Percentiles rank a stretch among this genome's conserved stretches.
These are phyloP conservation scores for Metschnikowia hibisci DNA, from an alignment of 805 yeast genomes.

Conservation along the genomic window DNA sequence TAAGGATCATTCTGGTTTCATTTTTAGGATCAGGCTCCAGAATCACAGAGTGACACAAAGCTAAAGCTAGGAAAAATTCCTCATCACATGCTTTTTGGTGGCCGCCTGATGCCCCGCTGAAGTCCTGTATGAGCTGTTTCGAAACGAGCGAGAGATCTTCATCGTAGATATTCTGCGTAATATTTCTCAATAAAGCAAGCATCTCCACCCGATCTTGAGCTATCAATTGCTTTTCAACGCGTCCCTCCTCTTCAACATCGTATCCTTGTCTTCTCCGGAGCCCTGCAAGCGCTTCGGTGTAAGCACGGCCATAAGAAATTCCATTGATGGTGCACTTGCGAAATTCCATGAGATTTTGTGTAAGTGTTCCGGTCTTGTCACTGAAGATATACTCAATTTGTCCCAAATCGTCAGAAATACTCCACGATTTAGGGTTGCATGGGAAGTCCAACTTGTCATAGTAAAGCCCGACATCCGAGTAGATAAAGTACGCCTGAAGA, in stretches of 20 bases:
- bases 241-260: conserved; percentile 49
- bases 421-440: conserved; percentile 79
- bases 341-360: conserved; percentile 82
- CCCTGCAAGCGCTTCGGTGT: conserved; percentile 76
- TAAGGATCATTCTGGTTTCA: conserved; percentile 52
- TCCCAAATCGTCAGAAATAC: conserved; percentile 78
- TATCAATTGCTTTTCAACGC: conserved; percentile 49
- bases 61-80: conserved; percentile 72
- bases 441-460: conserved; percentile 67
- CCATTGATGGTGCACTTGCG: conserved; percentile 71
- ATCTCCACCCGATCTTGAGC: conserved; percentile 56
- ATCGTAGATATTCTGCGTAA: conserved; percentile 31
- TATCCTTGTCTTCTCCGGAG: conserved; percentile 61
- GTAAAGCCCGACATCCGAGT: conserved; percentile 66
- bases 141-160: conserved; percentile 71
- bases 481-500: conserved; percentile 70
- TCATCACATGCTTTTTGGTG: conserved; percentile 57
- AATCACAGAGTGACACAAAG: conserved; percentile 75
- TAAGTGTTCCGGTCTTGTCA: conserved; percentile 81
- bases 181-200: conserved; percentile 36
- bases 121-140: conserved; percentile 59
- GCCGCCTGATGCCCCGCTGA: conserved; percentile 47
- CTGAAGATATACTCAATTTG: conserved; percentile 79
- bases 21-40: conserved; percentile 62
- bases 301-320: conserved; percentile 65